Evolutionary conservation across 306 rosid species (phyloP), one percentile per base, ranked within the genome.

Genomic region (Lupinus albus): DNA sequence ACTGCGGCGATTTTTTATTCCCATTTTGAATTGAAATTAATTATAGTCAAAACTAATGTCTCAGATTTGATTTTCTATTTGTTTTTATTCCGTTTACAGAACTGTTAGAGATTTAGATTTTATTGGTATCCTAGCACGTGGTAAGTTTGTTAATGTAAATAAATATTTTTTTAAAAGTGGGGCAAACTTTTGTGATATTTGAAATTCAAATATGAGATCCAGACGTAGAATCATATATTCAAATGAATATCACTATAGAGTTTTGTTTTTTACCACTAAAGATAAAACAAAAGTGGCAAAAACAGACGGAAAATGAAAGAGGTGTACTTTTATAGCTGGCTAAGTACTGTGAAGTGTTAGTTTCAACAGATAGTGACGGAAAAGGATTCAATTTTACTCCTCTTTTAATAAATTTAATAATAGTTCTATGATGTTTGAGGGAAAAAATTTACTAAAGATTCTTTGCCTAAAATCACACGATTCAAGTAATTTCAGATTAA

Each of bases 201-300:
- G 36, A 56, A 69, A 56, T 74, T 74, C 55, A 74, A 63, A 74
- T 5, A 11, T 42, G 20, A 10, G 68, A 61, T 52, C 36, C 13
- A 15, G 47, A 10, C 13, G 38, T 57, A 61, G 48, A 73, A 25
- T 9, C 47, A 8, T 6, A 55, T 62, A 48, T 48, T 49, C 47
- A 73, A 78, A 59, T 66, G 38, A 33, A 2, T 8, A 7, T 49
- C 56, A 56, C 58, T 57, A 42, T 8, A 7, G 8, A 51, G 46
- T 68, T 68, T 21, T 47, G 11, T 1, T 39, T 39, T 39, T 39
- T 12, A 39, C 45, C 11, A 4, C 12, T 39, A 39, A 39, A 39
- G 45, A 39, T 33, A 39, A 39, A 8, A 39, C 45, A 8, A 38
- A 38, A 38, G 9, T 1, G 8, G 8, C 11, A 8, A 38, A 38